phyloP scores from a whole-genome alignment of 345 rosid genomes.

The Lepidium didymum region DNA sequence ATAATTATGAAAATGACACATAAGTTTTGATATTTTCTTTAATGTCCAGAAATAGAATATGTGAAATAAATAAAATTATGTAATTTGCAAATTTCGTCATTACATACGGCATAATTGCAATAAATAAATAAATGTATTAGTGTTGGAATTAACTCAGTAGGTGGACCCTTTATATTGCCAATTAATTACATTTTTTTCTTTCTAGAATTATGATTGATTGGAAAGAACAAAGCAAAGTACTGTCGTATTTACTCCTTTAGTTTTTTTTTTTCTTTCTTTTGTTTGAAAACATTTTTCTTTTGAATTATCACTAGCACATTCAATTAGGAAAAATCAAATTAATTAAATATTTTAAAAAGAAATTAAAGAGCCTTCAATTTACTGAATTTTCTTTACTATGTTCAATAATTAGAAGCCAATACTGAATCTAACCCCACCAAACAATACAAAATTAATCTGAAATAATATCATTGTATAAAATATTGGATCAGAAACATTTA shows the following conservation, averaged over 20 bases:
- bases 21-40: too few relatives aligned
- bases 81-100: neutral
- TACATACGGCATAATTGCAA: neutral
- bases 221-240: neutral
- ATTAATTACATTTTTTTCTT: neutral
- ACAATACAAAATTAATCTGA: neutral
- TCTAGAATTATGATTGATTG: conserved; percentile 1
- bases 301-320: neutral
- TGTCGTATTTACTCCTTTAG: neutral
- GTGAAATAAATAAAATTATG: neutral
- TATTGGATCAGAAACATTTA: neutral
- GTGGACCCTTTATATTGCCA: neutral
- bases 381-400: neutral
- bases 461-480: neutral
- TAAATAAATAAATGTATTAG: neutral
- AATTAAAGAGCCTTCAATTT: neutral
- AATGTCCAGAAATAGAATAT: neutral
- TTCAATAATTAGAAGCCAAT: neutral
- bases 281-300: too few relatives aligned
- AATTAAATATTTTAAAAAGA: neutral
- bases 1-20: too few relatives aligned
- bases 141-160: conserved; percentile 7
- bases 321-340: neutral
- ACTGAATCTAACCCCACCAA: neutral
- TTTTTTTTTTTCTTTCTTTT: too few relatives aligned